Evolutionary conservation across 139 green algal genomes (phyloP), one percentile per base, ranked within the genome.

Genomic region (Chlorella sorokiniana): DNA sequence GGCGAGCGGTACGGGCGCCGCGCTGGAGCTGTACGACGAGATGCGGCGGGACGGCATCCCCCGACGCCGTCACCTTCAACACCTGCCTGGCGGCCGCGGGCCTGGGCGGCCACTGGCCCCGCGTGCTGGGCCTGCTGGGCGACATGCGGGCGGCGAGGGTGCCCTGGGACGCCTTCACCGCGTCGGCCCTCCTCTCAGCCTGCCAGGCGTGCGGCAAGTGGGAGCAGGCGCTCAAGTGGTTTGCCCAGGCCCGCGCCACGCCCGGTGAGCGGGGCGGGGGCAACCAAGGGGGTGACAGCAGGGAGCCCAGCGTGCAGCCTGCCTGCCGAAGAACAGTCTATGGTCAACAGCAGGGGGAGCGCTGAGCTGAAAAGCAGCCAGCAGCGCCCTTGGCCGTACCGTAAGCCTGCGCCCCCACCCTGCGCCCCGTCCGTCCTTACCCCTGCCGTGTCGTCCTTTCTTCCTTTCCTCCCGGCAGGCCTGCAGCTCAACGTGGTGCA

Each of bases 101-200:
- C 5, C n/a, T 70, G 59, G 75, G 75, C 56, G 40, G 44, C 54
- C 59, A 72, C 59, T 81, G 75, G 75, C n/a, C 10, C 0, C 59
- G 59, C 6, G 69, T 83, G 42, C 45, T 84, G 64, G 35, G 35
- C 5, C 31, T 93, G 51, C 82, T 86, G 35, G 79, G 70, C 16
- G 74, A 86, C 35, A 90, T 93, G 82, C 20, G 69, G 42, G 59
- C 33, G 4, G 35, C 37, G 16, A 77, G 81, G 4, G 63, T 91
- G 27, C 38, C 23, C 6, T 92, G 89, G 68, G 93, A 97, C 44
- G 91, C 93, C 2, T 97, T 92, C 81, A 94, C 92, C 27, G 95
- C 90, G 80, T 94, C 87, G 6, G 90, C 92, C 27, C 90, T 93
- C 59, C 91, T 97, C n/a, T 88, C 82, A n/a, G 82, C 93, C 44